Conservation (phyloP, 2,329 filamentous ascomycete species). For the Byssochlamys sp. region DNA sequence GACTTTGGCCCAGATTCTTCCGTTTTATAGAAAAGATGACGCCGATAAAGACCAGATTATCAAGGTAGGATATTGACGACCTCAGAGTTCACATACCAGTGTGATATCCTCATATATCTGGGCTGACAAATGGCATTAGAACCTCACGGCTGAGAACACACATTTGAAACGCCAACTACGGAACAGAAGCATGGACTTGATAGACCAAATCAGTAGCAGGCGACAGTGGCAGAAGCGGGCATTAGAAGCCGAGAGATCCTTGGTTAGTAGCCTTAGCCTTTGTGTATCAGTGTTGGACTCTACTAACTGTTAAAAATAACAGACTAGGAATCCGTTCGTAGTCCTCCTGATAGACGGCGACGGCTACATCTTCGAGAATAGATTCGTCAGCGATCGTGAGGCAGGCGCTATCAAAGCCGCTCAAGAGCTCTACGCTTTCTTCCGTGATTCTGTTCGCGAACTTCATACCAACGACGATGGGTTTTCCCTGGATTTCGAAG, state of each 20-base stretch:
- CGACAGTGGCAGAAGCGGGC: neutral
- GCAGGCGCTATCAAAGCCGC: constrained; percentile 27
- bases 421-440: neutral
- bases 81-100: neutral
- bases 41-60: neutral
- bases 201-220: neutral
- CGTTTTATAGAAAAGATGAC: neutral
- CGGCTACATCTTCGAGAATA: constrained; percentile 43
- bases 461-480: constrained; percentile 21
- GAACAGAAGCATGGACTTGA: neutral
- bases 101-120: neutral
- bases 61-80: neutral
- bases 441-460: neutral
- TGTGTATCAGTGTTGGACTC: neutral
- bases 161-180: neutral
- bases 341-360: constrained; percentile 52
- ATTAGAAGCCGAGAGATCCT: neutral
- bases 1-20: neutral
- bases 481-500: constrained; percentile 25
- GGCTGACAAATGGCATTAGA: neutral
- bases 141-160: neutral
- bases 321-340: constrained; percentile 42
- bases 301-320: neutral
- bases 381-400: constrained; percentile 37
- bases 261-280: neutral